phyloP scores from a whole-genome alignment of 805 yeast genomes.

The Phaffomyces antillensis region DNA sequence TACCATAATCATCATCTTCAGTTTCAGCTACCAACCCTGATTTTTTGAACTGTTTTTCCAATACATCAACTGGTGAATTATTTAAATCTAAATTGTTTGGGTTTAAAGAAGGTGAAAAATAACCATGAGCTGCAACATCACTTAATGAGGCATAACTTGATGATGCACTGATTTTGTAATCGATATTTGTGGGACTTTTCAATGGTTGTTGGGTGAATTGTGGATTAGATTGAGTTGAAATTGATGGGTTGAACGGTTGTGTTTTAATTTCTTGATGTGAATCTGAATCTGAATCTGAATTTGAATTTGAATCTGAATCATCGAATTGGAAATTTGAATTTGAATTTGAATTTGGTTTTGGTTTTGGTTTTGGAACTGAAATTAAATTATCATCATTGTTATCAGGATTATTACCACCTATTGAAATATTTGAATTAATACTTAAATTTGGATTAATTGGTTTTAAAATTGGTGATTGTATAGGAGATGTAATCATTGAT shows the following conservation, averaged over 20 bases:
- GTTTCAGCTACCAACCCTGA: constrained; percentile 9
- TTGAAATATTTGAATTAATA: too few species aligned
- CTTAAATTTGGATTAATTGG: not conserved
- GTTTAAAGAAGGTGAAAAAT: constrained; percentile 14
- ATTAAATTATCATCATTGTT: too few species aligned
- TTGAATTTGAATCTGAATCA: constrained; percentile 23
- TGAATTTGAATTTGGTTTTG: not conserved
- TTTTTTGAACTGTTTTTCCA: constrained; percentile 15
- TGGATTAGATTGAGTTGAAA: too few species aligned
- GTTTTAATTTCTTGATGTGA: constrained; percentile 13
- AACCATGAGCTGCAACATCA: constrained; percentile 41
- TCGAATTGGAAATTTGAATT: constrained; percentile 3
- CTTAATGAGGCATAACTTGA: constrained; percentile 31
- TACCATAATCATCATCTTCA: not conserved
- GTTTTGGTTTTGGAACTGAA: not conserved
- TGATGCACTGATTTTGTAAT: constrained; percentile 17
- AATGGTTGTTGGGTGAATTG: too few species aligned
- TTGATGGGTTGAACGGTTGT: constrained; percentile 3
- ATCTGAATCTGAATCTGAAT: constrained; percentile 16
- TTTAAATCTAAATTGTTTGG: not conserved
- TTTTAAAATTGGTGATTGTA: not conserved
- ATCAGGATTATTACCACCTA: too few species aligned
- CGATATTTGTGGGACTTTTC: not conserved
- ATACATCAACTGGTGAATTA: constrained; percentile 7
- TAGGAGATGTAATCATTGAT: not conserved